Conservation (phyloP, 139 green algal species). For the Pedinophyceae sp. region DNA sequence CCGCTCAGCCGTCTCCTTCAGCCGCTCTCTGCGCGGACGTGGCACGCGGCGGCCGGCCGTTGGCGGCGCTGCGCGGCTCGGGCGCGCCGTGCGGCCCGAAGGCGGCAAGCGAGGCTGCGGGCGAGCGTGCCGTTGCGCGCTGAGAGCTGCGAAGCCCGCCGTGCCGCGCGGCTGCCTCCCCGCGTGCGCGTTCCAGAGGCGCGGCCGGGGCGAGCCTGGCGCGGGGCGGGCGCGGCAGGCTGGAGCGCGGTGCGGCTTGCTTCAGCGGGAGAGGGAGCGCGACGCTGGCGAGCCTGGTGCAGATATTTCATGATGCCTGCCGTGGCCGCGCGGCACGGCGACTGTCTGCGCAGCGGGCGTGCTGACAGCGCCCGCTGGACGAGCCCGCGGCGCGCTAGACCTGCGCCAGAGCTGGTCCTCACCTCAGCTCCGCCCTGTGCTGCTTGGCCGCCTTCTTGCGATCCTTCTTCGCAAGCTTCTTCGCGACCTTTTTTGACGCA, state of each 20-base stretch:
- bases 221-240: no score
- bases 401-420: no score
- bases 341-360: not conserved
- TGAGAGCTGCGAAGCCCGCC: no score
- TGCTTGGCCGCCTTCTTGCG: not conserved
- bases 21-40: not conserved
- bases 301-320: no score
- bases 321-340: not conserved
- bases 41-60: not conserved
- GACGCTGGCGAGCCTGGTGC: no score
- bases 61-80: not conserved
- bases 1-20: slow-evolving; percentile 8
- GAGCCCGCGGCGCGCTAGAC: not conserved
- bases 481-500: no score
- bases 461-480: not conserved
- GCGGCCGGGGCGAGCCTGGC: no score
- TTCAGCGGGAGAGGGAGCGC: no score
- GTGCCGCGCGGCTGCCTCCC: no score
- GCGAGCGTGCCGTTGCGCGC: no score
- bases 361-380: not conserved
- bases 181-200: no score
- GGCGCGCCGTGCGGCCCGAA: not conserved
- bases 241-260: not conserved
- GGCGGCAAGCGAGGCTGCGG: not conserved
- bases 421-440: not conserved